A percentile compares a stretch with the other conserved stretches of the same genome.
phyloP scores from a whole-genome alignment of 2,329 filamentous ascomycete genomes.

The Penicillium sp. region DNA sequence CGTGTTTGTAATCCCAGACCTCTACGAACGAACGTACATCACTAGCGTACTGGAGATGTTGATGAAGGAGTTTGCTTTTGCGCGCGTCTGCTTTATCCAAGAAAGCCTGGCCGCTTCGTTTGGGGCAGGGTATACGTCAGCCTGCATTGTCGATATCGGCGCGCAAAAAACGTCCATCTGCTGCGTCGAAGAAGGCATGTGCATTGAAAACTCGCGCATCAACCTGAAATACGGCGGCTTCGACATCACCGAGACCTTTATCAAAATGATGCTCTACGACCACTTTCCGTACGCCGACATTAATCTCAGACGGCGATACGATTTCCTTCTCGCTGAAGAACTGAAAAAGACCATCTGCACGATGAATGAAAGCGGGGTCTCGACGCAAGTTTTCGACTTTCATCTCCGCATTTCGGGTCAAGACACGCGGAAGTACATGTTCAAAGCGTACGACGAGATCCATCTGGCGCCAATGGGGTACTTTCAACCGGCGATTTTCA shows the following conservation, averaged over 20 bases:
- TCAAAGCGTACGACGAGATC: constrained; percentile 96
- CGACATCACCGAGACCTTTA: constrained; percentile 89
- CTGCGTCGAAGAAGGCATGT: constrained; percentile 94
- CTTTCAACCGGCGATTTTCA: constrained; percentile 80
- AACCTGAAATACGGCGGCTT: constrained; percentile 91
- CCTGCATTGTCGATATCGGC: constrained; percentile 93
- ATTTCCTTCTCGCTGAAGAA: constrained; percentile 91
- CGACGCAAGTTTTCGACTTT: constrained; percentile 83
- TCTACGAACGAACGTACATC: constrained; percentile 93
- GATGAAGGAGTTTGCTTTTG: constrained; percentile 86
- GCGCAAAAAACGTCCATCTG: constrained; percentile 97
- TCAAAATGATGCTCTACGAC: constrained; percentile 97
- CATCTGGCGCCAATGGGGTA: constrained; percentile 94
- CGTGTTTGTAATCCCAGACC: constrained; percentile 93
- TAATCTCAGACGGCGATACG: constrained; percentile 83
- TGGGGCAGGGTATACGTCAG: constrained; percentile 87
- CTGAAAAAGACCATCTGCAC: constrained; percentile 91
- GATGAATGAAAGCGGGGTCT: constrained; percentile 84
- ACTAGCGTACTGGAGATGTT: constrained; percentile 78
- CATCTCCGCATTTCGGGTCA: constrained; percentile 84
- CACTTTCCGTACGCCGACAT: constrained; percentile 95
- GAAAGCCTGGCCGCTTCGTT: constrained; percentile 94
- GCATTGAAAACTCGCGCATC: constrained; percentile 87
- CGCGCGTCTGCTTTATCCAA: constrained; percentile 86
- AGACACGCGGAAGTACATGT: constrained; percentile 86